These are phyloP conservation scores for Sugiyamaella marilandica DNA, from an alignment of 805 yeast genomes.

Conservation along the genomic window DNA sequence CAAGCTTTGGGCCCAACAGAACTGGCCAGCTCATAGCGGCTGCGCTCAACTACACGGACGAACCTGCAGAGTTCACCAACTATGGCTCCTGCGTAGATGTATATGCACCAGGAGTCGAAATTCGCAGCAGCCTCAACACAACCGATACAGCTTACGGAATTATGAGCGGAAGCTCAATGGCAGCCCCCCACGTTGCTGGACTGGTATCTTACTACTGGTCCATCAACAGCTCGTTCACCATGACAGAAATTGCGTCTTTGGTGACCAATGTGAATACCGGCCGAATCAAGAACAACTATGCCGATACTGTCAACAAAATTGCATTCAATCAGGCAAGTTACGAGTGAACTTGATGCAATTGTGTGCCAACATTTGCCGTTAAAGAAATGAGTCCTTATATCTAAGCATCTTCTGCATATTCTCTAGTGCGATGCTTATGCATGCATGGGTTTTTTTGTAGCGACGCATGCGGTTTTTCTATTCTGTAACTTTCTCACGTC, in stretches of 20 bases:
- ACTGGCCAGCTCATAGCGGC: constrained; percentile 76
- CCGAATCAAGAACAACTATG: constrained; percentile 10
- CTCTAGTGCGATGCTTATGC: no score
- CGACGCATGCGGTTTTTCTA: neutral
- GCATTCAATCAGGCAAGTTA: constrained; percentile 22
- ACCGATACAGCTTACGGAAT: constrained; percentile 29
- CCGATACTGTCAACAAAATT: constrained; percentile 19
- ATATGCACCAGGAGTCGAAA: constrained; percentile 92
- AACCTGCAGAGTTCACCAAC: constrained; percentile 93
- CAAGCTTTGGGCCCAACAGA: constrained; percentile 41
- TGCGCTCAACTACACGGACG: constrained; percentile 83
- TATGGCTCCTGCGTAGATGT: constrained; percentile 94
- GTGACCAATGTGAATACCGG: constrained; percentile 18
- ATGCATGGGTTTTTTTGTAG: no score
- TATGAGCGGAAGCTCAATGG: constrained; percentile 92
- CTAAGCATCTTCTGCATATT: no score
- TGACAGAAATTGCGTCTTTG: constrained; percentile 16
- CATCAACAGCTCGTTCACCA: constrained; percentile 59
- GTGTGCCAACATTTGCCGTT: no score
- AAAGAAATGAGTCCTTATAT: no score
- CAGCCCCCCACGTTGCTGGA: constrained; percentile 95
- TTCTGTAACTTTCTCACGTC: neutral
- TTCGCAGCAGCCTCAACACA: constrained; percentile 49
- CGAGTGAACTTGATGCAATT: neutral
- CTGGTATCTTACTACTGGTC: constrained; percentile 84